Evolutionary conservation across 176 grass and related monocot species (phyloP).

Genomic region (Olyra latifolia): DNA sequence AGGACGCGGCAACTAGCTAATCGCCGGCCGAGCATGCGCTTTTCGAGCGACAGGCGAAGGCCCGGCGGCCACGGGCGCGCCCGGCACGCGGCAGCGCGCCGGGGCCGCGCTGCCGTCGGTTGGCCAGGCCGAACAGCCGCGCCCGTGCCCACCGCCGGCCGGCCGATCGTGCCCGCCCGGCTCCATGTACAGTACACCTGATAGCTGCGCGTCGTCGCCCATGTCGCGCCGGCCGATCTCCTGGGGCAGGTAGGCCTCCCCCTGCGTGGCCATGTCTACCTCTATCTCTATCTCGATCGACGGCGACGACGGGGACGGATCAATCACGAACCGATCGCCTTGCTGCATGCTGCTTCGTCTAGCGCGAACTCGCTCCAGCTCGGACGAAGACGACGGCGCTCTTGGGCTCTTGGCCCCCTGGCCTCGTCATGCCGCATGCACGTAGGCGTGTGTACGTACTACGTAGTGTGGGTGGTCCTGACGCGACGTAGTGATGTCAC

Average conservation of each 20-base stretch:
- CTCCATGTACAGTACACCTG: neutral
- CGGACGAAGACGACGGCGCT: too few relatives aligned
- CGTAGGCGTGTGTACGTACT: too few relatives aligned
- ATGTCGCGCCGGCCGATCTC: neutral
- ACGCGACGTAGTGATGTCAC: too few relatives aligned
- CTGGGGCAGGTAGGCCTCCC: neutral
- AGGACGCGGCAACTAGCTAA: neutral
- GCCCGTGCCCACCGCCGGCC: slow-evolving; percentile 1
- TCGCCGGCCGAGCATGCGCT: neutral
- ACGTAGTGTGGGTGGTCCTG: too few relatives aligned
- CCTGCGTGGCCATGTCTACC: neutral
- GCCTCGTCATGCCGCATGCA: too few relatives aligned
- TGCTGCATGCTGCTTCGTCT: too few relatives aligned
- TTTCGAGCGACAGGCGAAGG: slow-evolving; percentile 8
- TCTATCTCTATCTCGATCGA: too few relatives aligned
- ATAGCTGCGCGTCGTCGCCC: neutral
- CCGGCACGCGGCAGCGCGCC: neutral
- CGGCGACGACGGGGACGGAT: too few relatives aligned
- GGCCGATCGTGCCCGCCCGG: slow-evolving; percentile 1
- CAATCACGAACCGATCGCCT: too few relatives aligned
- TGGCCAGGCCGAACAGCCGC: slow-evolving; percentile 15
- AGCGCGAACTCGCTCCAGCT: too few relatives aligned
- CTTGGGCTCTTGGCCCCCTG: too few relatives aligned
- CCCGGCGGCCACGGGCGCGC: neutral
- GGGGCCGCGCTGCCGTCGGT: slow-evolving; percentile 23